Conservation (phyloP, 2,329 filamentous ascomycete species). For the Claviceps sorghi region DNA sequence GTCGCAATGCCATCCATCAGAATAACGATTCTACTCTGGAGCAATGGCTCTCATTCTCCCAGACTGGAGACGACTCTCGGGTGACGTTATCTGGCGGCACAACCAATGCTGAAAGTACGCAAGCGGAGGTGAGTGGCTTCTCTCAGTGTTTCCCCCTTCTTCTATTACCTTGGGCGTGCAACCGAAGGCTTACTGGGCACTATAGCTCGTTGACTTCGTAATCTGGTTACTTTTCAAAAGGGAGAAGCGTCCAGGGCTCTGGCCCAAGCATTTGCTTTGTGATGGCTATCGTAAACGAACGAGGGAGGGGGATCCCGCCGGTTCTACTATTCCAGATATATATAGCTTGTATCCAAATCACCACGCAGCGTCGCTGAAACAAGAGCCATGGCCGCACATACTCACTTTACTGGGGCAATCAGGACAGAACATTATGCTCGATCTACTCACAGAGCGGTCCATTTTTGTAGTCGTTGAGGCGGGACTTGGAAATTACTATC, state of each 20-base stretch:
- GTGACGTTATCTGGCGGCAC: constrained; percentile 36
- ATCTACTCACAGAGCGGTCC: constrained; percentile 62
- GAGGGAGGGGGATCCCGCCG: constrained; percentile 14
- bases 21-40: constrained; percentile 29
- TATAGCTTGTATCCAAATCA: constrained; percentile 51
- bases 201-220: constrained; percentile 61
- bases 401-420: constrained; percentile 58
- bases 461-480: constrained; percentile 52
- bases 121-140: constrained; percentile 41
- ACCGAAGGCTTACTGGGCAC: neutral
- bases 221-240: constrained; percentile 64
- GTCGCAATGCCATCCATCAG: constrained; percentile 16
- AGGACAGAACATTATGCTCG: constrained; percentile 63
- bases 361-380: constrained; percentile 54
- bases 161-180: neutral
- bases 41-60: constrained; percentile 47
- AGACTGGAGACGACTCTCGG: constrained; percentile 43
- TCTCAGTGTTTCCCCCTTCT: neutral
- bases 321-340: constrained; percentile 48
- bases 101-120: constrained; percentile 33
- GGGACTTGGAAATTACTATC: constrained; percentile 53
- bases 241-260: constrained; percentile 26
- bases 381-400: constrained; percentile 59
- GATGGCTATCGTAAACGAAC: constrained; percentile 56
- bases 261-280: constrained; percentile 63